Base-by-base conservation (phyloP, 768 basidiomycete species). In the Pulveroboletus sp. region DNA sequence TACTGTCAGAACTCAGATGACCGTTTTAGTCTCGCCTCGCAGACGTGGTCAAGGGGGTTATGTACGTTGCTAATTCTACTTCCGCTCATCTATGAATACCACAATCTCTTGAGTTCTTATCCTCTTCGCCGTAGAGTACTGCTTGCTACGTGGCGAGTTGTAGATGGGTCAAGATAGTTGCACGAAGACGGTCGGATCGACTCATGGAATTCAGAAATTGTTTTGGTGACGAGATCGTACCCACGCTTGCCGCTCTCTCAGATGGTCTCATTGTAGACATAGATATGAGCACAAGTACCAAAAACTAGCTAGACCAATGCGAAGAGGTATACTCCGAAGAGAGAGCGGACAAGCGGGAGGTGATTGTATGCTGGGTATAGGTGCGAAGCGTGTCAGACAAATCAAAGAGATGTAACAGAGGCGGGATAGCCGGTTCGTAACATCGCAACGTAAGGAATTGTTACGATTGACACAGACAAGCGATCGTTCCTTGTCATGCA, bases 121-220 rank as follows among this genome's bases (percentile, higher is more conserved):
- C 43, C 79, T 80, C 68, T 97, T 97, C 1, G 83, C 71, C 45
- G 82, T 77, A 52, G 92, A 97, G 61, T 95, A 95, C 81, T 92
- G 61, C n/a, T n/a, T n/a, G n/a, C 6, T 6, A 2, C 2, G 13
- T 9, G 12, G 20, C 6, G 6, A 22, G 0, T 19, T 2, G 39
- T 39, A 27, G n/a, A n/a, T n/a, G n/a, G n/a, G n/a, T n/a, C n/a
- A n/a, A 47, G 13, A 13, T 26, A 19, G 22, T 35, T 23, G 41
- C 17, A 27, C 16, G 27, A 22, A 11, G 12, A 51, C 7, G 32
- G 39, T 20, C 30, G 16, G 20, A 31, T 2, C 12, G 19, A 62
- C 81, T 22, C 40, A 89, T 89, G 1, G 83, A 77, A 55, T 74
- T 71, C 62, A 93, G 91, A 2, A 90, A 75, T 51, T 78, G 71